Percentiles rank a stretch among this genome's conserved stretches.
These are phyloP conservation scores for Pythium insidiosum DNA, from an alignment of 352 stramenopile species.

Conservation along the genomic window DNA sequence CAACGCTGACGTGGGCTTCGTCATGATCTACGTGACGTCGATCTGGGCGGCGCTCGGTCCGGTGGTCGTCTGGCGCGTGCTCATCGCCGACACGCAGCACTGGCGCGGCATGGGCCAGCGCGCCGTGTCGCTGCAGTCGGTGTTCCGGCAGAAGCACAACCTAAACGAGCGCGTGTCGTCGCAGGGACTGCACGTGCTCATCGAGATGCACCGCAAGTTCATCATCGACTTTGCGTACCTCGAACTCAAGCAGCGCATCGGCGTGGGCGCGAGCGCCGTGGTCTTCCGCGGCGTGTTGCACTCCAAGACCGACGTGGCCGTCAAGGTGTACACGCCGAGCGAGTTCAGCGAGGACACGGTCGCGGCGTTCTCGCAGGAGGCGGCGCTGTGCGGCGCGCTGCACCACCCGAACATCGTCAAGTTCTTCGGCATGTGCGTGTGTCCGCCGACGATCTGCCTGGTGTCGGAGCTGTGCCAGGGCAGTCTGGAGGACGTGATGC, in stretches of 20 bases:
- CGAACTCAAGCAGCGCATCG: conserved; percentile 43
- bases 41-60: conserved; percentile 47
- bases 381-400: conserved; percentile 30
- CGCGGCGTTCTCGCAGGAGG: conserved; percentile 45
- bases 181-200: conserved; percentile 49
- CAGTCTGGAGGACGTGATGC: conserved; percentile 36
- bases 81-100: conserved; percentile 64
- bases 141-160: conserved; percentile 21
- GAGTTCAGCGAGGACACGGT: conserved; percentile 48
- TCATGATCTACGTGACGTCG: conserved; percentile 27
- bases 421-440: conserved; percentile 60
- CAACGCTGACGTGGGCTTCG: conserved; percentile 20
- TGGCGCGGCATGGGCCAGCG: conserved; percentile 58
- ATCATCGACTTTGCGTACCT: conserved; percentile 76
- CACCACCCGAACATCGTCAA: conserved; percentile 45
- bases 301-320: conserved; percentile 24
- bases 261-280: conserved; percentile 25
- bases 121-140: conserved; percentile 36
- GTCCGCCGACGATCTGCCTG: conserved; percentile 59
- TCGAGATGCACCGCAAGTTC: conserved; percentile 63
- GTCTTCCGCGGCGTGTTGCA: conserved; percentile 41
- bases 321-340: conserved; percentile 56
- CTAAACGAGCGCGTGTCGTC: conserved; percentile 21
- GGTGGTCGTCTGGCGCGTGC: conserved; percentile 59
- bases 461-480: conserved; percentile 72